Evolutionary conservation across 2,329 filamentous ascomycete genomes (phyloP), one percentile per base, ranked within the genome.

Genomic region (Rutstroemia sydowiana): DNA sequence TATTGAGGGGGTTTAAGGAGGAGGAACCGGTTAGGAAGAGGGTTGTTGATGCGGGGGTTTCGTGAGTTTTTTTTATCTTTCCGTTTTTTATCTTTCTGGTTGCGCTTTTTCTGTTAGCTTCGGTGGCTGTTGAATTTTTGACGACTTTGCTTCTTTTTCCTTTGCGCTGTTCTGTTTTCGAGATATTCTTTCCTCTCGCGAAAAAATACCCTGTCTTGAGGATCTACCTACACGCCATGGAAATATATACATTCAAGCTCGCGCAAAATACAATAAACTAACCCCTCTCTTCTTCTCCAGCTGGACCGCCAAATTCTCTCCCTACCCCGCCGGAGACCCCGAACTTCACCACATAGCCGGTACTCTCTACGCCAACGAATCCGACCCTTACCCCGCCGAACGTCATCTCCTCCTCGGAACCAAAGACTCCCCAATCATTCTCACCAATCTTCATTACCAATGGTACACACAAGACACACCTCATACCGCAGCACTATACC

Each of bases 311-410:
- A 92, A 87, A 67, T 85, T 82, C 64, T 89, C 91, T 60, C 87
- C 93, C 42, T 88, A 87, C 67, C 91, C 93, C 44, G 87, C 89
- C 46, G 93, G 93, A 55, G 93, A 98, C 65, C 87, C 92, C 2
- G 93, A 97, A 64, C 75, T 98, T 51, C 93, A 98, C 70, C 91
- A 97, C 71, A 90, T 95, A 40, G 84, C 85, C 32, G 93, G 93
- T 46, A 84, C 82, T 30, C 74, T 96, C 40, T 95, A 89, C 68
- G 92, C 91, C n/a, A 86, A 95, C 65, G 92, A 96, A 62, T 86
- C 91, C 69, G 89, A 96, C 56, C 80, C 85, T 23, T 95, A 95
- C 74, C 91, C 96, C 54, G 93, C 95, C 13, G 95, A 98, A 70
- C 81, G 84, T 61, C 93, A 98, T 69, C 77, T 98, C 51, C 70